These are phyloP conservation scores for Furcasterigmium furcatum DNA, from an alignment of 2,329 filamentous ascomycete species.

Conservation along the genomic window DNA sequence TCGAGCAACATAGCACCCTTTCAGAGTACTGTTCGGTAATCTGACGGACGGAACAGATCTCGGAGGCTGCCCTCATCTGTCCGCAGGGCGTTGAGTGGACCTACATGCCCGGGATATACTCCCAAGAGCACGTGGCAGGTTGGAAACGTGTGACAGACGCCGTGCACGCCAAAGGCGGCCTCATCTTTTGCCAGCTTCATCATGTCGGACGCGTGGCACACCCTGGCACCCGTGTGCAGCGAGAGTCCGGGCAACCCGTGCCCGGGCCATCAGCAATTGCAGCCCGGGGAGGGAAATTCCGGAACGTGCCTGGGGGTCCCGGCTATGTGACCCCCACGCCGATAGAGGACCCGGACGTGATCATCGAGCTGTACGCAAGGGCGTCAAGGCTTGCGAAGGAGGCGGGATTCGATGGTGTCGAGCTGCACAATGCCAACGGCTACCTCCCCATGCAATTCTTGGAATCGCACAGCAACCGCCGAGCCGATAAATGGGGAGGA, in stretches of 20 bases:
- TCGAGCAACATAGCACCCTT: no score
- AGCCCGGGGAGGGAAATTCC: neutral
- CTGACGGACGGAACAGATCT: no score
- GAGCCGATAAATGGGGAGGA: constrained; percentile 66
- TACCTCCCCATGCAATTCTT: constrained; percentile 72
- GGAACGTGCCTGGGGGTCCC: neutral
- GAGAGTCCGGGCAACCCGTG: constrained; percentile 22
- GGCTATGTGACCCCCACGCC: constrained; percentile 7
- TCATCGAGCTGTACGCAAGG: constrained; percentile 54
- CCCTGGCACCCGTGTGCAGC: neutral
- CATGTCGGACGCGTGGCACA: neutral
- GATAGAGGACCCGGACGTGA: constrained; percentile 57
- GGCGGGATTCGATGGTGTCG: constrained; percentile 66
- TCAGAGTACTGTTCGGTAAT: no score
- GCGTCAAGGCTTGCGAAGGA: constrained; percentile 52
- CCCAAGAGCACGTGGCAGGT: constrained; percentile 18
- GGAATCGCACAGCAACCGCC: constrained; percentile 65
- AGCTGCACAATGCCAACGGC: constrained; percentile 76
- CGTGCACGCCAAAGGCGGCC: constrained; percentile 22
- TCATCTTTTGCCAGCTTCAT: constrained; percentile 10
- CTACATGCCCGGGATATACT: constrained; percentile 22
- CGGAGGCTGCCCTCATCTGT: constrained; percentile 25
- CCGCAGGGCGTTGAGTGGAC: constrained; percentile 19
- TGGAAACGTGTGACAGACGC: constrained; percentile 22
- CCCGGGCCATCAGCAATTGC: constrained; percentile 20